These are phyloP conservation scores for Naganishia albida DNA, from an alignment of 1,284 basidiomycete genomes.

Conservation along the genomic window DNA sequence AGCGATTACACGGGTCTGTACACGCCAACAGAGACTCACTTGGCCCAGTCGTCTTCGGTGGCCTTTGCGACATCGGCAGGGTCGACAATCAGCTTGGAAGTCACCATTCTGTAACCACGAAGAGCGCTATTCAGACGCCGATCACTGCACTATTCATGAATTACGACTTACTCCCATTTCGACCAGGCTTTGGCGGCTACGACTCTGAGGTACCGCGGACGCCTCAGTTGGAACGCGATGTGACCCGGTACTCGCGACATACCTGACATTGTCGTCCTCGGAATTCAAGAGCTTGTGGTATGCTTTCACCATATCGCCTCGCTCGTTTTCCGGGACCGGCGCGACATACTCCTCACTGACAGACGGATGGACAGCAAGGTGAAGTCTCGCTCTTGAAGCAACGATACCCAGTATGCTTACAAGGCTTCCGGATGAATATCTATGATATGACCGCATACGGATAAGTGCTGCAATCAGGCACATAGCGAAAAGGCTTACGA, in stretches of 20 bases:
- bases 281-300: conserved; percentile 82
- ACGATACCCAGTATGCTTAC: conserved; percentile 53
- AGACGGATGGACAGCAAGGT: not conserved
- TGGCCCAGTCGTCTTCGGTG: conserved; percentile 71
- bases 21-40: conserved; percentile 57
- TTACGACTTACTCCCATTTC: conserved; percentile 74
- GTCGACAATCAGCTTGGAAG: conserved; percentile 71
- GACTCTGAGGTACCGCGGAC: conserved; percentile 48
- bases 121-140: not conserved
- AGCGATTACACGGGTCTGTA: not conserved
- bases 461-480: conserved; percentile 51
- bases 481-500: conserved; percentile 36
- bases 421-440: conserved; percentile 82
- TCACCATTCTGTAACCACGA: conserved; percentile 67
- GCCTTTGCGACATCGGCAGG: conserved; percentile 69
- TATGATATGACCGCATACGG: not conserved
- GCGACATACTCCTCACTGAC: conserved; percentile 75
- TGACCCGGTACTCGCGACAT: conserved; percentile 13
- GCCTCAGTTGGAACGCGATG: no score
- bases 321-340: conserved; percentile 76
- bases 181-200: conserved; percentile 82
- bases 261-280: conserved; percentile 66
- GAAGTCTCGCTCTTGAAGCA: no score
- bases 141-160: not conserved
- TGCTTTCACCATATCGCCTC: conserved; percentile 69